Evolutionary conservation across 768 basidiomycete genomes (phyloP).

Genomic region (Pleurotus tuoliensis): DNA sequence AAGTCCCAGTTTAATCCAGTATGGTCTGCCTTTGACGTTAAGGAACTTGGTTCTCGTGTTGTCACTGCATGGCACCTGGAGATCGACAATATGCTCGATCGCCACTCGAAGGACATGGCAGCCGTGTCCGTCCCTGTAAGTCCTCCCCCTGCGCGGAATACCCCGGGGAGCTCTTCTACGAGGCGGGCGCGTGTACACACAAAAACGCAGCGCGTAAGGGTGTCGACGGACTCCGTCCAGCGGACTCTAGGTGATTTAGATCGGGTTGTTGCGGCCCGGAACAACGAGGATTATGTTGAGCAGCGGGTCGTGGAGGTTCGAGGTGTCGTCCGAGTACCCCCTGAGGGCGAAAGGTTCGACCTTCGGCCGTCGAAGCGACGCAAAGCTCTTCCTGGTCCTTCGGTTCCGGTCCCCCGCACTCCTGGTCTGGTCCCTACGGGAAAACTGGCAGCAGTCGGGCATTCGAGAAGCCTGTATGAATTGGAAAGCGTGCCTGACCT

Average conservation of each 20-base stretch:
- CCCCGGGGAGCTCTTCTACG: too few species aligned
- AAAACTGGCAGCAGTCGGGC: neutral
- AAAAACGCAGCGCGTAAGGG: too few species aligned
- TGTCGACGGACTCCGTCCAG: too few species aligned
- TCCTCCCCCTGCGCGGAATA: too few species aligned
- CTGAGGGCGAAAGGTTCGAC: too few species aligned
- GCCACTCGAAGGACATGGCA: too few species aligned
- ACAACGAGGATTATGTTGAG: neutral
- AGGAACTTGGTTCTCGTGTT: neutral
- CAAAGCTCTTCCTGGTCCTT: neutral
- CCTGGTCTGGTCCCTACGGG: too few species aligned
- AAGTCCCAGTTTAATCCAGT: neutral
- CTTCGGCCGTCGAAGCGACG: too few species aligned
- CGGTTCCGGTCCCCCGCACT: neutral
- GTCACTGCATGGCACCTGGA: neutral
- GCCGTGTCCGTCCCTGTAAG: too few species aligned
- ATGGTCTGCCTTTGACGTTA: neutral
- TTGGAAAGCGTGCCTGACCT: neutral
- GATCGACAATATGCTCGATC: neutral
- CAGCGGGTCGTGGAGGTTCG: too few species aligned
- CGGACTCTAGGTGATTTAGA: neutral
- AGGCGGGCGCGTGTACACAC: too few species aligned
- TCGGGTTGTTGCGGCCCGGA: neutral
- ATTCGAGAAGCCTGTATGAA: neutral
- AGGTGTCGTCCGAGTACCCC: too few species aligned